Evolutionary conservation across 805 yeast genomes (phyloP).

Genomic region (Metschnikowia corniflorae): DNA sequence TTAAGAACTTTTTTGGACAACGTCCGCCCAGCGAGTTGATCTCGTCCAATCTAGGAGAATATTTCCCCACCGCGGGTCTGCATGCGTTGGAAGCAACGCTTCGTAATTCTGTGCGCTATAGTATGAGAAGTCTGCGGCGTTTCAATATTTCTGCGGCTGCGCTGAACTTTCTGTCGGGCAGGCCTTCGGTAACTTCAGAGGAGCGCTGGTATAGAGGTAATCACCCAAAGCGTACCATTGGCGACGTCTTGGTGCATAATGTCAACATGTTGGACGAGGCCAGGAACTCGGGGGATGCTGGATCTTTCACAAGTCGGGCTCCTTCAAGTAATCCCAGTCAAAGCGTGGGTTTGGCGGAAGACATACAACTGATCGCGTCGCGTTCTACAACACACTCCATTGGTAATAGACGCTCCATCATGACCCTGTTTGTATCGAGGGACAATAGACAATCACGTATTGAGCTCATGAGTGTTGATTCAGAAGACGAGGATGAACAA

Average conservation of each 20-base stretch:
- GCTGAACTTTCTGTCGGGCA: constrained; percentile 15
- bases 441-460: constrained; percentile 42
- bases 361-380: constrained; percentile 6
- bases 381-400: constrained; percentile 5
- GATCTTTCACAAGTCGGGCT: constrained; percentile 26
- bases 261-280: constrained; percentile 54
- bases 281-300: constrained; percentile 25
- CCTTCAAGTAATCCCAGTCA: constrained; percentile 15
- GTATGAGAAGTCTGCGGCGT: constrained; percentile 55
- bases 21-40: constrained; percentile 93
- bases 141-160: constrained; percentile 20
- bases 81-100: constrained; percentile 74
- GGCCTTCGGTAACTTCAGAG: constrained; percentile 20
- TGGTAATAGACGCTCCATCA: constrained; percentile 14
- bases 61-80: constrained; percentile 81
- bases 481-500: constrained; percentile 14
- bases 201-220: constrained; percentile 9
- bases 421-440: constrained; percentile 17
- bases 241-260: constrained; percentile 58
- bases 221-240: constrained; percentile 46
- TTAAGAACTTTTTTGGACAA: constrained; percentile 68
- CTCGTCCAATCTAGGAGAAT: constrained; percentile 83
- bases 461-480: constrained; percentile 26
- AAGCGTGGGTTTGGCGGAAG: constrained; percentile 9
- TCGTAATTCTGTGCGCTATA: constrained; percentile 77